phyloP scores from a whole-genome alignment of 2,329 filamentous ascomycete genomes.

The Shiraia sp. region DNA sequence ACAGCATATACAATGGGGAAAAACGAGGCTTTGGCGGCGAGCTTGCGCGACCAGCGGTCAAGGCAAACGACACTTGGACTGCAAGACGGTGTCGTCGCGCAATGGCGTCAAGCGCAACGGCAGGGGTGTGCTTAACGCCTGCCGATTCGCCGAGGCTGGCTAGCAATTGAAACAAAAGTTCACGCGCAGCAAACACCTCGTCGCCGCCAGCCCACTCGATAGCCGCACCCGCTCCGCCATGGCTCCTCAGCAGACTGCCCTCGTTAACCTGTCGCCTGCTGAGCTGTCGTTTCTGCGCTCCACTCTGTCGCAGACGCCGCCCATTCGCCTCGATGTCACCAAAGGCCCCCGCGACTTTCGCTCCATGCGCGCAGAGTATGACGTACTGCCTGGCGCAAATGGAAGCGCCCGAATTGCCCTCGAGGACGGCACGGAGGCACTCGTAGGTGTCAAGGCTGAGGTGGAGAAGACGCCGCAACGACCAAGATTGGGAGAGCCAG shows the following conservation, averaged over 20 bases:
- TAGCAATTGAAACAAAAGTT: conserved; percentile 13
- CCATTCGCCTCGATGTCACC: conserved; percentile 77
- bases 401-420: conserved; percentile 94
- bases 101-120: conserved; percentile 18
- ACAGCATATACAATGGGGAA: background rate
- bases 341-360: conserved; percentile 77
- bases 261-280: conserved; percentile 83
- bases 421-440: conserved; percentile 91
- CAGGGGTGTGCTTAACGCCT: conserved; percentile 14
- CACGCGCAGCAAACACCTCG: conserved; percentile 10
- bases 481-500: conserved; percentile 23
- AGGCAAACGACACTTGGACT: conserved; percentile 24
- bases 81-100: conserved; percentile 30
- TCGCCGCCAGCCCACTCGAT: conserved; percentile 3
- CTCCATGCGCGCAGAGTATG: conserved; percentile 85
- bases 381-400: conserved; percentile 85
- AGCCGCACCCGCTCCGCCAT: conserved; percentile 21
- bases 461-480: conserved; percentile 70
- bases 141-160: conserved; percentile 25
- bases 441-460: conserved; percentile 94
- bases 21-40: too few relatives aligned
- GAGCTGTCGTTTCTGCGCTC: conserved; percentile 95
- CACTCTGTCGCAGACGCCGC: conserved; percentile 78
- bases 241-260: conserved; percentile 48
- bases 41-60: conserved; percentile 20